Evolutionary conservation across 106 monocot genomes (phyloP), one percentile per base, ranked within the genome.

Genomic region (Apostasia ramifera): DNA sequence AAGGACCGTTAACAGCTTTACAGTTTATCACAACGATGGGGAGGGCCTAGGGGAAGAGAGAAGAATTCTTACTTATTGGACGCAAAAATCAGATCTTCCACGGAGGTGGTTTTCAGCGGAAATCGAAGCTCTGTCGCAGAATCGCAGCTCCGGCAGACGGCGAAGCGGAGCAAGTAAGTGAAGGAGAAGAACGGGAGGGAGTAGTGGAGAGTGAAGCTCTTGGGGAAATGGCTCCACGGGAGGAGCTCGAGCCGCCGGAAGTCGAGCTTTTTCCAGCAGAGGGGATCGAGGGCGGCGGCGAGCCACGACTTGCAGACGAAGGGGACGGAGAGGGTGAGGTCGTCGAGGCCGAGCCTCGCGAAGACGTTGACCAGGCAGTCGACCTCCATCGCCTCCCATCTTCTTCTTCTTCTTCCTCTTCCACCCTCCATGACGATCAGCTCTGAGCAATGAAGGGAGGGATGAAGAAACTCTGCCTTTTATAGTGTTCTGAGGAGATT

Each of bases 211-310:
- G 65, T 13, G 47, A 65, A 65, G 65, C 43, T 49, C 46, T 68
- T 68, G 67, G 53, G 40, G 53, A 68, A 54, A 4, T 40, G 1
- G 67, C 67, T 68, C 67, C 67, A 51, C 2, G 67, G 67, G 40
- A 68, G 53, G n/a, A 68, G 11, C 13, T 68, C 53, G 53, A 68
- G 26, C 40, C 8, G 67, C 12, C 53, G 67, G 67, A 68, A 68
- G n/a, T 68, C 67, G 13, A 68, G 67, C 40, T 53, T 54, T n/a
- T 15, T 68, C 67, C 67, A 68, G 67, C 67, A 68, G 9, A 68
- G 53, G 9, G 67, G 67, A 10, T 54, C 40, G 39, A 44, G 40
- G 67, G 8, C 51, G 41, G 67, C 67, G 4, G 41, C 41, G 0
- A 53, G 11, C 67, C 67, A 68, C 2, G 67, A 53, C 41, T 54